Percentiles rank a stretch among this genome's conserved stretches.
Evolutionary conservation across 805 yeast genomes (phyloP).

Genomic region (Candida boidinii): DNA sequence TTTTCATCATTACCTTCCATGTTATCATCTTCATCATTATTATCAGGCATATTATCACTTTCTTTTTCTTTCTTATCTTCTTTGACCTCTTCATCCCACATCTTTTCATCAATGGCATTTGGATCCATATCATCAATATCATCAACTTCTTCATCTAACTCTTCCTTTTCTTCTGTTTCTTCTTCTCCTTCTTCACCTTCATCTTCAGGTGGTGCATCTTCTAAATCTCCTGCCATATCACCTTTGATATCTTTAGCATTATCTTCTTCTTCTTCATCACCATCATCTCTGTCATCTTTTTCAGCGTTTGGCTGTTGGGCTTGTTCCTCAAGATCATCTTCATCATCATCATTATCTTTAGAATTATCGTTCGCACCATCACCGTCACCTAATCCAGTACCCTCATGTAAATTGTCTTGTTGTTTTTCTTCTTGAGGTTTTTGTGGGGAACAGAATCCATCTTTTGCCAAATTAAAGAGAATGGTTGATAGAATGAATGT

Average conservation of each 20-base stretch:
- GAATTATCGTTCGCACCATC: slow-evolving; percentile 75
- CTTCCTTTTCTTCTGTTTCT: slow-evolving; percentile 57
- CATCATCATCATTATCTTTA: slow-evolving; percentile 85
- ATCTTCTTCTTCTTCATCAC: slow-evolving; percentile 60
- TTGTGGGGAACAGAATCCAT: slow-evolving; percentile 92
- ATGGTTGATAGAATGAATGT: slow-evolving; percentile 48
- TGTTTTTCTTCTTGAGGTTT: slow-evolving; percentile 59
- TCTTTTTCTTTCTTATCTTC: slow-evolving; percentile 76
- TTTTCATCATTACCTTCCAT: slow-evolving; percentile 36
- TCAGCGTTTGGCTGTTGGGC: slow-evolving; percentile 69
- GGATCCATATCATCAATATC: slow-evolving; percentile 88
- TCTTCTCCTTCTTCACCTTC: slow-evolving; percentile 40
- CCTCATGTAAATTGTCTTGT: slow-evolving; percentile 61
- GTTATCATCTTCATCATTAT: slow-evolving; percentile 42
- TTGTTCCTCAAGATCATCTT: slow-evolving; percentile 76
- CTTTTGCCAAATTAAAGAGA: slow-evolving; percentile 53
- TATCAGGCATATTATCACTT: slow-evolving; percentile 59
- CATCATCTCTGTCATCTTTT: slow-evolving; percentile 53
- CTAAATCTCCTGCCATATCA: slow-evolving; percentile 92
- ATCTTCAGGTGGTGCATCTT: slow-evolving; percentile 64
- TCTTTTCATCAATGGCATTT: slow-evolving; percentile 89
- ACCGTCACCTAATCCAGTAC: slow-evolving; percentile 85
- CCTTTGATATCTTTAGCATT: slow-evolving; percentile 94
- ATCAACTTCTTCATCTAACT: slow-evolving; percentile 82
- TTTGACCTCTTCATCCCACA: slow-evolving; percentile 93